Evolutionary conservation across 768 basidiomycete genomes (phyloP).

Genomic region (Crepidotus variabilis): DNA sequence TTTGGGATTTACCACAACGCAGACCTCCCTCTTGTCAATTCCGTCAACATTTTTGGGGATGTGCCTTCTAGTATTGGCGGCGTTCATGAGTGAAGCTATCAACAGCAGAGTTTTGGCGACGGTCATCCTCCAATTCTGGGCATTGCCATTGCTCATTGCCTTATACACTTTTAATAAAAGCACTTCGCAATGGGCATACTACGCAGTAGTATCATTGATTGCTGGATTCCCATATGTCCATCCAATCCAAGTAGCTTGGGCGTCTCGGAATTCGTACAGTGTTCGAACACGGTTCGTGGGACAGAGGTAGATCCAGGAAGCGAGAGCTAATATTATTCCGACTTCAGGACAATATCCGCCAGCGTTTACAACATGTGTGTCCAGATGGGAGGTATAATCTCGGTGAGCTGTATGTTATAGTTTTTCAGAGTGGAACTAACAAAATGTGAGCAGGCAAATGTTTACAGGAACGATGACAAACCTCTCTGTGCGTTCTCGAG

Average conservation of each 20-base stretch:
- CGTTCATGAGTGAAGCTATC: conserved; percentile 51
- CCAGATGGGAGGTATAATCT: conserved; percentile 50
- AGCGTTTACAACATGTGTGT: conserved; percentile 64
- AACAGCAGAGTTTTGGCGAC: conserved; percentile 54
- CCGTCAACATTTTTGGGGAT: conserved; percentile 55
- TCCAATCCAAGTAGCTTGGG: conserved; percentile 53
- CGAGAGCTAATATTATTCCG: neutral
- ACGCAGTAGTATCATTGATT: conserved; percentile 47
- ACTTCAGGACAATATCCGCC: conserved; percentile 36
- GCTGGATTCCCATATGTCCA: conserved; percentile 54
- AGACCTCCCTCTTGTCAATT: conserved; percentile 60
- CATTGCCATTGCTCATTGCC: conserved; percentile 55
- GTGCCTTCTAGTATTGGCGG: conserved; percentile 40
- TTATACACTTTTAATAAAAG: conserved; percentile 45
- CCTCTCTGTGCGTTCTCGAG: conserved; percentile 29
- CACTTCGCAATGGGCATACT: conserved; percentile 57
- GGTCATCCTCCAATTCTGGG: conserved; percentile 57
- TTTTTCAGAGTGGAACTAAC: neutral
- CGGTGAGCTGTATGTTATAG: conserved; percentile 26
- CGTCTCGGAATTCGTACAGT: conserved; percentile 56
- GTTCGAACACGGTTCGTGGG: conserved; percentile 49
- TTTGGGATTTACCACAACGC: conserved; percentile 60
- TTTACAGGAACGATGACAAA: conserved; percentile 51
- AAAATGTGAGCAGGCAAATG: conserved; percentile 36
- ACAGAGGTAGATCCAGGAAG: neutral